These are phyloP conservation scores for Didymella pomorum DNA, from an alignment of 2,329 filamentous ascomycete genomes.

Conservation along the genomic window DNA sequence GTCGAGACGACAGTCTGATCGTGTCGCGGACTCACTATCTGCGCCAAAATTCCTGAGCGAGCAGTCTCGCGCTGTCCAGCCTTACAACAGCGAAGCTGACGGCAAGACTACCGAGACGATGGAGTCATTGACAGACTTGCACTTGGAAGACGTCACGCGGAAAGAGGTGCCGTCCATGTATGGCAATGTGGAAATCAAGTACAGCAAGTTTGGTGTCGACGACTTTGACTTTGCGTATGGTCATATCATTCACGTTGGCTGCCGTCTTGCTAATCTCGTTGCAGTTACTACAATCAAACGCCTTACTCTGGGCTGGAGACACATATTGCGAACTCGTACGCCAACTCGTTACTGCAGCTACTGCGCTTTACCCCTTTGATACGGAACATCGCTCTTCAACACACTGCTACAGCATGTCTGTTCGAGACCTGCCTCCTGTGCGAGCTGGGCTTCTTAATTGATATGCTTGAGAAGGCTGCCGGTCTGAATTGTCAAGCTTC, in stretches of 20 bases:
- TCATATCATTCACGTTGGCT: neutral
- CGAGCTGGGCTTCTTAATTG: conserved; percentile 93
- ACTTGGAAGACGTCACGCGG: conserved; percentile 75
- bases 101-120: conserved; percentile 61
- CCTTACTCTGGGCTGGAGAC: conserved; percentile 91
- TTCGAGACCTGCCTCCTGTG: conserved; percentile 87
- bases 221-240: conserved; percentile 94
- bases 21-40: conserved; percentile 69
- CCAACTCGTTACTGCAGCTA: conserved; percentile 89
- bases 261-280: conserved; percentile 22
- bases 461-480: conserved; percentile 96
- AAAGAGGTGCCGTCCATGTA: conserved; percentile 89
- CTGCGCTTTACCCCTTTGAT: conserved; percentile 89
- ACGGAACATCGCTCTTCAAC: conserved; percentile 86
- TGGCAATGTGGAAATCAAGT: conserved; percentile 95
- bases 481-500: conserved; percentile 96
- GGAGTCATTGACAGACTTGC: conserved; percentile 71
- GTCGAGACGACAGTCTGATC: conserved; percentile 69
- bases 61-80: conserved; percentile 74
- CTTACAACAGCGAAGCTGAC: conserved; percentile 38
- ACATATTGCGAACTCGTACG: conserved; percentile 96
- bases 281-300: conserved; percentile 92
- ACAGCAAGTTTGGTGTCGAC: conserved; percentile 98
- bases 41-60: conserved; percentile 95
- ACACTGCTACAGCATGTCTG: conserved; percentile 85